These are phyloP conservation scores for Rubroboletus satanas DNA, from an alignment of 768 basidiomycete genomes.

Conservation along the genomic window DNA sequence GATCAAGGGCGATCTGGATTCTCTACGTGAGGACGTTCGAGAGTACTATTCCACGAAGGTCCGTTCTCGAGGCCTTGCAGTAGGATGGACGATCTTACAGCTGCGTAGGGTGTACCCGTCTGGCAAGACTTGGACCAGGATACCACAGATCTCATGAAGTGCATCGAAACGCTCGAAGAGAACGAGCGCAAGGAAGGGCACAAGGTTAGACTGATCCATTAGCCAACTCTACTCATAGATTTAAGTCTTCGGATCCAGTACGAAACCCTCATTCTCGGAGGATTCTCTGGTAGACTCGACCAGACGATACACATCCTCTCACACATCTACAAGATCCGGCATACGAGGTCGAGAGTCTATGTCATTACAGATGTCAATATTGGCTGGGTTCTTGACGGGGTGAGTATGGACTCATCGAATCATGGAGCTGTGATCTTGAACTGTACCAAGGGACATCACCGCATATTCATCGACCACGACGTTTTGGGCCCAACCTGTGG, in stretches of 20 bases:
- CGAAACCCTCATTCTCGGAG: conserved; percentile 78
- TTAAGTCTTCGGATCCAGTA: conserved; percentile 37
- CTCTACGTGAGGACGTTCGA: conserved; percentile 70
- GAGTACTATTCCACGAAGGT: conserved; percentile 63
- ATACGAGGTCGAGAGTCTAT: conserved; percentile 54
- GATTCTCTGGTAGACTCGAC: conserved; percentile 87
- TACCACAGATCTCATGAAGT: conserved; percentile 97
- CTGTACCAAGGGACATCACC: conserved; percentile 69
- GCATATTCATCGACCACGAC: conserved; percentile 67
- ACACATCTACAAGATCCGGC: conserved; percentile 75
- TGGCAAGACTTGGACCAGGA: conserved; percentile 68
- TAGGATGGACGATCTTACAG: not conserved
- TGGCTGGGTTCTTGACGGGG: conserved; percentile 83
- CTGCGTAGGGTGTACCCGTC: conserved; percentile 59
- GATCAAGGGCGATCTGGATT: conserved; percentile 94
- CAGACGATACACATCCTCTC: conserved; percentile 92
- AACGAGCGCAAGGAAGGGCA: conserved; percentile 45
- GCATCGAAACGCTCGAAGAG: conserved; percentile 58
- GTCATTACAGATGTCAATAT: conserved; percentile 88
- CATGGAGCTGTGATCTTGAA: not conserved
- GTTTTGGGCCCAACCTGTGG: conserved; percentile 88
- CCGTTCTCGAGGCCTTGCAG: conserved; percentile 14
- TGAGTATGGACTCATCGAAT: conserved; percentile 32
- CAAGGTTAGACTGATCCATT: conserved; percentile 30
- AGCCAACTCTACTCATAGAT: not conserved